Percentiles rank a stretch among this genome's conserved stretches.
Conservation (phyloP, 192 early-diverging fungal genomes). For the Entomortierella beljakovae region DNA sequence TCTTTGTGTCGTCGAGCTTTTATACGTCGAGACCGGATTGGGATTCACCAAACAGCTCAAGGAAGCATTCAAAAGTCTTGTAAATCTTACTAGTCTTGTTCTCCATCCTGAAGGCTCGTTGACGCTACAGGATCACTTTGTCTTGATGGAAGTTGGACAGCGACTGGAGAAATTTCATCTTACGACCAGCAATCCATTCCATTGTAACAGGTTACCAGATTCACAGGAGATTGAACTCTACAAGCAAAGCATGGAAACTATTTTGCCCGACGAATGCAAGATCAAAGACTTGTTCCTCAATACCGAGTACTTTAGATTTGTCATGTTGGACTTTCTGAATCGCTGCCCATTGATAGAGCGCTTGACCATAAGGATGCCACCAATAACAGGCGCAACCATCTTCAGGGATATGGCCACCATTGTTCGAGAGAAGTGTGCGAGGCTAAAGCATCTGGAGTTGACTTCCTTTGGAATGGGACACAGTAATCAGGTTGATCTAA, state of each 20-base stretch:
- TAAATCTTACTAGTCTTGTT: not conserved
- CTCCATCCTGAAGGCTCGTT: not conserved
- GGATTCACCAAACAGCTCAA: not conserved
- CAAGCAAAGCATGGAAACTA: not conserved
- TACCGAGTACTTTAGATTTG: not conserved
- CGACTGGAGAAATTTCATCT: slow-evolving; percentile 8
- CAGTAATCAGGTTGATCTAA: not conserved
- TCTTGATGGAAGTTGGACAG: not conserved
- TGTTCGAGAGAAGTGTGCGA: not conserved
- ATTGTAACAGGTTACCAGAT: not conserved
- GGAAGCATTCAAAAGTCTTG: not conserved
- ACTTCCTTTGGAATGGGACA: not conserved
- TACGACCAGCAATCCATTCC: not conserved
- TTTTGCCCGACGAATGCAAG: not conserved
- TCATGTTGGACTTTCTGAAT: not conserved
- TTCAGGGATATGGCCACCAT: not conserved
- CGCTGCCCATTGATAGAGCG: slow-evolving; percentile 4
- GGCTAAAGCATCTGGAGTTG: slow-evolving; percentile 2
- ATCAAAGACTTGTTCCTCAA: slow-evolving; percentile 12
- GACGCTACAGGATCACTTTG: not conserved
- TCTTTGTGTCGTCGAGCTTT: slow-evolving; percentile 2
- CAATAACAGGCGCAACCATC: not conserved
- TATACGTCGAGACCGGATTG: not conserved
- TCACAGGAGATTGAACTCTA: not conserved
- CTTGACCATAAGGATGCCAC: not conserved